Base-by-base conservation (phyloP, 1,284 basidiomycete genomes). In the Trichosporon faecale region DNA sequence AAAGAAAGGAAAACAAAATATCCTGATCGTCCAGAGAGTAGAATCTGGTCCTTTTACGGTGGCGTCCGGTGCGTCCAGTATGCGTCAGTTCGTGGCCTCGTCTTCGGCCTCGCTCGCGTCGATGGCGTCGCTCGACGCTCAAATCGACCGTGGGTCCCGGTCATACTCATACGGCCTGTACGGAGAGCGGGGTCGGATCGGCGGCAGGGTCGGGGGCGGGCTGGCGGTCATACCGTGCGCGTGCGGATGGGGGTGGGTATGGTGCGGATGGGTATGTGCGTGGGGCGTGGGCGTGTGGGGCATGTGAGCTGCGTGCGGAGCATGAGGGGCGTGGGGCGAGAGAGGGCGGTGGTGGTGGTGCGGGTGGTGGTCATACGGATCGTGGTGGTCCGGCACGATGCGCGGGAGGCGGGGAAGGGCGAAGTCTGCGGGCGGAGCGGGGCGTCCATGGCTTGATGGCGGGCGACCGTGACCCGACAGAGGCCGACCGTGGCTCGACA, bases 161-260 rank as follows among this genome's bases (percentile, higher is more conserved):
- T 73, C 72, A 27, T 73, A 73, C 1, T 66, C 57, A 11, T 65
- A 57, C 5, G 65, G 67, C 37, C 63, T 68, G 2, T 60, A 68
- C 9, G 68, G 71, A 23, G 71, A 70, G n/a, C 65, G 68, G 23
- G 49, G 40, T 12, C 72, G 72, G 25, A 73, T 73, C 3, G 72
- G 72, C 8, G 72, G 72, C 6, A 73, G 67, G 3, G 68, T 63
- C 0, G 69, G 65, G 2, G 71, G 69, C 6, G 71, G 71, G 23
- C 69, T 72, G 1, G 35, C 8, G n/a, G 49, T 37, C 25, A 35
- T n/a, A 35, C 21, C 35, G 52, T 37, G 35, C 35, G 35, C 11
- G 12, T 37, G 35, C 35, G 35, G 35, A 14, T 37, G 35, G 35
- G 35, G 35, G 35, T 60, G 35, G 33, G 46, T 44, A 31, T 40